Conservation (phyloP, 2,329 filamentous ascomycete genomes). For the Apiospora sp. region DNA sequence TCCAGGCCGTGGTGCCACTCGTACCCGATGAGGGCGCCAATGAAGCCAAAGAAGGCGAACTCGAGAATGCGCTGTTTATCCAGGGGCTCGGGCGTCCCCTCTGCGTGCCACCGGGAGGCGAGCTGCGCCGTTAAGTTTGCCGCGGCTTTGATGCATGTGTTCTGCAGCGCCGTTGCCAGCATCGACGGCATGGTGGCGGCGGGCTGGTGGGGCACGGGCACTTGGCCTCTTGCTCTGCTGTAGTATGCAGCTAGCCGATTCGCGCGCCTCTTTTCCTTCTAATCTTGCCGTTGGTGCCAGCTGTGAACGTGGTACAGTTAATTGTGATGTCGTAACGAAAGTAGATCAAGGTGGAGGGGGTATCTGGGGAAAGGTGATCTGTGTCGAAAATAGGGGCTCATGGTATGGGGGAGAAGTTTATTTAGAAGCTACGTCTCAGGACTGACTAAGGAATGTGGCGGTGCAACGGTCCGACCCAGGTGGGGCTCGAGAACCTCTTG, state of each 20-base stretch:
- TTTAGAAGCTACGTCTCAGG: conserved; percentile 9
- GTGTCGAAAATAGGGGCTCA: conserved; percentile 3
- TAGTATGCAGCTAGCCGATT: not conserved
- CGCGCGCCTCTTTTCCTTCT: not conserved
- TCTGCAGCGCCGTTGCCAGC: conserved; percentile 28
- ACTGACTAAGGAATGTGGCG: conserved; percentile 4
- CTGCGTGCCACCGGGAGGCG: conserved; percentile 28
- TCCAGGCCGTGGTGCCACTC: conserved; percentile 46
- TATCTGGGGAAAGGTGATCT: not conserved
- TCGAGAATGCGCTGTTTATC: conserved; percentile 46
- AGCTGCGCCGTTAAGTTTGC: conserved; percentile 31
- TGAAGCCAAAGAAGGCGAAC: conserved; percentile 46
- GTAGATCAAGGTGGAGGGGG: not conserved
- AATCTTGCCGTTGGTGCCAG: not conserved
- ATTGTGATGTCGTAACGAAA: not conserved
- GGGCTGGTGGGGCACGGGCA: not conserved
- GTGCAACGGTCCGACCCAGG: not conserved
- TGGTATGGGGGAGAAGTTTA: not conserved
- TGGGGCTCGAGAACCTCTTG: not conserved
- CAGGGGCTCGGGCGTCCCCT: conserved; percentile 29
- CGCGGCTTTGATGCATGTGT: conserved; percentile 29
- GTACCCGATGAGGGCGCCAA: conserved; percentile 47
- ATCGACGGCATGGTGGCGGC: conserved; percentile 29
- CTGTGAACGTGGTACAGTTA: not conserved
- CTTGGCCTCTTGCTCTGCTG: not conserved